Percentiles rank a stretch among this genome's conserved stretches.
Evolutionary conservation across 106 monocot species (phyloP).

Genomic region (Dendrobium officinale): DNA sequence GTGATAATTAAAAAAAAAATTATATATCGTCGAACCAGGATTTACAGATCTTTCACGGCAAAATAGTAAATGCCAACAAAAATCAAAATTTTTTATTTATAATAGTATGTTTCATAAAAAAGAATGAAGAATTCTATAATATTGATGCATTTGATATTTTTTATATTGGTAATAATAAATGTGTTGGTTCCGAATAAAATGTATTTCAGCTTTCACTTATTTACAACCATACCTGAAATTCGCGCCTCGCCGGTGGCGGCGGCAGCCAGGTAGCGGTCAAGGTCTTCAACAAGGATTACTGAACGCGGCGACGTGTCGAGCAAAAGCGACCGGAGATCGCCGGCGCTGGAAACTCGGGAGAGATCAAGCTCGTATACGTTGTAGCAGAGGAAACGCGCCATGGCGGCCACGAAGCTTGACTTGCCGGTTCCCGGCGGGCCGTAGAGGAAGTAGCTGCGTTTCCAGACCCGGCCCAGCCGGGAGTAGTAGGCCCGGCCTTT

Average conservation of each 20-base stretch:
- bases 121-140: too few relatives aligned
- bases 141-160: too few relatives aligned
- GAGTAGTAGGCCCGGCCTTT: conserved; percentile 53
- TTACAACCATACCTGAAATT: neutral
- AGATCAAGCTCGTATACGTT: conserved; percentile 70
- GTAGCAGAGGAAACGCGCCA: conserved; percentile 56
- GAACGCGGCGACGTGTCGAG: conserved; percentile 48
- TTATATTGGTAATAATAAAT: too few relatives aligned
- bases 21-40: too few relatives aligned
- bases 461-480: conserved; percentile 57
- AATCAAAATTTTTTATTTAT: too few relatives aligned
- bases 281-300: conserved; percentile 61
- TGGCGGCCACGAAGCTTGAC: conserved; percentile 61
- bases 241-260: conserved; percentile 1
- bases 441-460: conserved; percentile 66
- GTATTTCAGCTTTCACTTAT: too few relatives aligned
- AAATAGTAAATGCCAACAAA: too few relatives aligned
- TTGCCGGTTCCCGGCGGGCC: conserved; percentile 75
- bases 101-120: too few relatives aligned
- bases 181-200: too few relatives aligned
- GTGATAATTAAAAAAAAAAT: too few relatives aligned
- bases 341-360: conserved; percentile 7
- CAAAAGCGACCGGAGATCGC: conserved; percentile 36
- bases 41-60: too few relatives aligned
- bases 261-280: conserved; percentile 40